Percentiles rank a stretch among this genome's conserved stretches.
These are phyloP conservation scores for Ustanciosporium gigantosporum DNA, from an alignment of 1,284 basidiomycete genomes.

Conservation along the genomic window DNA sequence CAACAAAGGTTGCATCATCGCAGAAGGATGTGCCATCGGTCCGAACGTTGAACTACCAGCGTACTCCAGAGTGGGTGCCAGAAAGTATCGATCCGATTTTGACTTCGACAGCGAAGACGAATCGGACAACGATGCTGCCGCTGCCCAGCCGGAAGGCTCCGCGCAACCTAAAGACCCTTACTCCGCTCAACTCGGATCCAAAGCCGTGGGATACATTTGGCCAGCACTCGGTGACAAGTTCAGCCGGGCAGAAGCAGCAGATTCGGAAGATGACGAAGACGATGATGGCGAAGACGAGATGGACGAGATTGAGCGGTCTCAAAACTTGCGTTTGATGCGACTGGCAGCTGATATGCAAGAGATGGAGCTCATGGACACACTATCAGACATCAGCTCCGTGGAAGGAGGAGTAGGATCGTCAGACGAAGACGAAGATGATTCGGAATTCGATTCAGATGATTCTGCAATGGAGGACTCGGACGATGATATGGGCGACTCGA, in stretches of 20 bases:
- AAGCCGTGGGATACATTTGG: constrained; percentile 50
- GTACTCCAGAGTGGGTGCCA: constrained; percentile 73
- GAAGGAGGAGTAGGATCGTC: constrained; percentile 37
- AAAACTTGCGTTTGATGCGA: constrained; percentile 39
- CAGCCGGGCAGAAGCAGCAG: constrained; percentile 18
- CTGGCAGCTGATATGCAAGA: constrained; percentile 33
- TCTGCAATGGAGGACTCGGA: constrained; percentile 26
- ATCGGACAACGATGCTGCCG: constrained; percentile 38
- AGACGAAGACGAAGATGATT: constrained; percentile 24
- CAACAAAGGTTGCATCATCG: constrained; percentile 63
- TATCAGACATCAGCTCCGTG: constrained; percentile 49
- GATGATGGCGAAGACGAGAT: constrained; percentile 25
- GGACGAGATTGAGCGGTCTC: constrained; percentile 43
- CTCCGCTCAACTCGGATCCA: constrained; percentile 26
- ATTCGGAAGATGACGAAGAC: constrained; percentile 8
- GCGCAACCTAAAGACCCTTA: constrained; percentile 5
- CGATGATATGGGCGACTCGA: constrained; percentile 31
- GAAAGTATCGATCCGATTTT: constrained; percentile 31
- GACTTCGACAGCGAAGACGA: constrained; percentile 41
- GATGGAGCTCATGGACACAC: constrained; percentile 33
- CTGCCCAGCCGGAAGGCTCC: constrained; percentile 9
- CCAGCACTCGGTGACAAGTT: constrained; percentile 36
- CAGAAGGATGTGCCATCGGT: constrained; percentile 56
- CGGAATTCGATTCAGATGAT: constrained; percentile 16
- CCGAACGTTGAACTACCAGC: constrained; percentile 68